These are phyloP conservation scores for Aethionema arabicum DNA, from an alignment of 345 rosid genomes.

Conservation along the genomic window DNA sequence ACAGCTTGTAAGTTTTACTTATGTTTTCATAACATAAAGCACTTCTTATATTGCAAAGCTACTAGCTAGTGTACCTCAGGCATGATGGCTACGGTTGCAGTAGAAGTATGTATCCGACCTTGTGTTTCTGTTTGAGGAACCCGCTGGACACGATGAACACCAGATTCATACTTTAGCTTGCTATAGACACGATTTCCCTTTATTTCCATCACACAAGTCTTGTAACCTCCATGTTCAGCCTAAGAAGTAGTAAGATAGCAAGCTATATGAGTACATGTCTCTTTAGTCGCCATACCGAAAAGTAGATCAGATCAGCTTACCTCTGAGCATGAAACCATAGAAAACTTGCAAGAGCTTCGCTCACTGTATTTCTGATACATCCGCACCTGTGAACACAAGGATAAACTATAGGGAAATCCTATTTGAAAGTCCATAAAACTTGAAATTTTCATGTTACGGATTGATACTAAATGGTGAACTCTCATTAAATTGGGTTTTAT, in stretches of 20 bases:
- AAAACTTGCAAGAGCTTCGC: constrained; percentile 71
- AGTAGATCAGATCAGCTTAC: constrained; percentile 44
- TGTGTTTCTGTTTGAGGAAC: constrained; percentile 97
- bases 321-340: constrained; percentile 73
- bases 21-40: constrained; percentile 6
- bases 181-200: constrained; percentile 87
- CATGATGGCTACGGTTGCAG: constrained; percentile 98
- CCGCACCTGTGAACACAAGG: constrained; percentile 52
- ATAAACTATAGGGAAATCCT: constrained; percentile 19
- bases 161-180: constrained; percentile 91
- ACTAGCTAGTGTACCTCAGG: constrained; percentile 64
- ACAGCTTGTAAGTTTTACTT: not conserved
- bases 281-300: not conserved
- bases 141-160: constrained; percentile 94
- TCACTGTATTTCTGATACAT: constrained; percentile 91
- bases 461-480: constrained; percentile 4
- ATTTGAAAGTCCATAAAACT: not conserved
- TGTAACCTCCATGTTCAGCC: constrained; percentile 97
- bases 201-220: constrained; percentile 90
- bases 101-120: constrained; percentile 95
- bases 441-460: not conserved
- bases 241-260: constrained; percentile 35
- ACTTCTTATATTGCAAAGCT: constrained; percentile 14
- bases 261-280: constrained; percentile 14
- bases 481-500: not conserved